phyloP scores from a whole-genome alignment of 106 monocot species.

The Narthecium ossifragum region DNA sequence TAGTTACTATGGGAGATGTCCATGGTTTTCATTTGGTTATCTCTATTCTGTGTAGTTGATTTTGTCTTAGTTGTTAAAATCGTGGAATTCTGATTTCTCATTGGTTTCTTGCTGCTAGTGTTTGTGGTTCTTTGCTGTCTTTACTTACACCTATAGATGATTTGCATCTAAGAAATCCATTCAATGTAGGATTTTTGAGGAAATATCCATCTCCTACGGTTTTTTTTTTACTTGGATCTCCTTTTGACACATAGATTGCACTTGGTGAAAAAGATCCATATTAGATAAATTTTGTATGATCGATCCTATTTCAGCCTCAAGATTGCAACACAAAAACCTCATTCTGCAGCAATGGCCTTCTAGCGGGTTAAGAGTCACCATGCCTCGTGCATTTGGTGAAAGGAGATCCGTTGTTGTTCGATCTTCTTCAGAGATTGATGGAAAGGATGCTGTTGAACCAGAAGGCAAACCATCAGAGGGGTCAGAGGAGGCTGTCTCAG shows the following conservation, averaged over 20 bases:
- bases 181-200: background rate
- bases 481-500: slow-evolving; percentile 20
- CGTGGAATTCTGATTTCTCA: no score
- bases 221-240: background rate
- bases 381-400: background rate
- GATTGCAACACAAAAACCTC: slow-evolving; percentile 16
- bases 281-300: background rate
- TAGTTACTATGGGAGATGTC: no score
- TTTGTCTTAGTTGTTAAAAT: no score
- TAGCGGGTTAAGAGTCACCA: slow-evolving; percentile 10
- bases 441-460: slow-evolving; percentile 14
- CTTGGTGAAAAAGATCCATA: background rate
- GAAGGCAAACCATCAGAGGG: slow-evolving; percentile 22
- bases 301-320: slow-evolving; percentile 28
- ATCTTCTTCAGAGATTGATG: slow-evolving; percentile 46
- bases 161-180: background rate
- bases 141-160: background rate
- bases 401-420: slow-evolving; percentile 26
- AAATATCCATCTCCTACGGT: background rate
- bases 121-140: background rate
- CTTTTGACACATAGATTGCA: background rate
- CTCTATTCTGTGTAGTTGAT: no score
- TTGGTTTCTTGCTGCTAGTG: background rate
- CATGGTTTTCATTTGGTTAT: no score
- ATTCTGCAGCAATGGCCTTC: slow-evolving; percentile 12